Base-by-base conservation (phyloP, 768 basidiomycete species). In the Kwoniella mangroviensis region DNA sequence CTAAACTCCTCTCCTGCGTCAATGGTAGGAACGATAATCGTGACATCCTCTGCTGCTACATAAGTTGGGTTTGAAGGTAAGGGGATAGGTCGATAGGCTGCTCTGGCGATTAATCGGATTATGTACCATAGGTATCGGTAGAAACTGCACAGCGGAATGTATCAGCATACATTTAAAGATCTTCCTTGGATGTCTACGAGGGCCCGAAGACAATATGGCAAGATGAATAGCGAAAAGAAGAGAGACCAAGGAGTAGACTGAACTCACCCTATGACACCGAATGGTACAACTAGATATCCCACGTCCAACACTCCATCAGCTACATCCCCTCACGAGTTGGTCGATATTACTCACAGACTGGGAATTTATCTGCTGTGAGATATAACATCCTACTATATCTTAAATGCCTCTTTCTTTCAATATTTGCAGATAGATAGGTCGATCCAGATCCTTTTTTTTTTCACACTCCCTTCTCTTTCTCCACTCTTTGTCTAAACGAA, bases 1-100 rank as follows among this genome's bases (percentile, higher is more conserved):
- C 93, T 92, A 86, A 95, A 94, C 83, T 94, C 93, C 83, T 94
- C 93, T 60, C 94, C 94, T 2, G 94, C 93, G 81, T 97, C 94
- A 79, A 97, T 95, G 70, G 93, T 96, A 49, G 94, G 94, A 2
- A 96, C 94, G 70, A 97, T 93, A 81, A 96, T 95, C 52, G 94
- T 97, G 74, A 97, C 94, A 85, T 97, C 94, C 81, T 97, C 94
- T 1, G 88, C 87, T 62, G 93, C 91, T 78, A 92, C 85, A 81
- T 95, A 96, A 22, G 93, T 95, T 1, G 94, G 93, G 81, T 93
- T 90, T 85, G 91, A 89, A 61, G 94, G 94, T 15, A 94, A 85
- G 1, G 93, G 93, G 56, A 96, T 89, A n/a, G 93, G 93, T 69
- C 89, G 88, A 85, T 95, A 95, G 53, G 90, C 88, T 75, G 87